These are phyloP conservation scores for Alternaria sp. DNA, from an alignment of 2,329 filamentous ascomycete species.

Conservation along the genomic window DNA sequence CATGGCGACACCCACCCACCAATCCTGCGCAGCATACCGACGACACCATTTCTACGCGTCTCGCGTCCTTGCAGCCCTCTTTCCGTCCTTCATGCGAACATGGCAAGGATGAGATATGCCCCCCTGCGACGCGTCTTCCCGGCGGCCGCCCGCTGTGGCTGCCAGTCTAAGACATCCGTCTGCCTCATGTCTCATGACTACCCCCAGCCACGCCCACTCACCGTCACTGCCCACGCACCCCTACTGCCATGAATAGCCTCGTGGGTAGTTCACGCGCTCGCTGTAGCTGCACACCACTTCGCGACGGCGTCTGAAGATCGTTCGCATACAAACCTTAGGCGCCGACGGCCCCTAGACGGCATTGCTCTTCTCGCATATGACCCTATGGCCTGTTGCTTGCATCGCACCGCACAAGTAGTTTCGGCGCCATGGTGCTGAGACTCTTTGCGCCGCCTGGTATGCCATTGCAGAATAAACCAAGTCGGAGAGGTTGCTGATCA, in stretches of 20 bases:
- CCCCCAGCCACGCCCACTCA: constrained; percentile 20
- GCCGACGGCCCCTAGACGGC: too few species aligned
- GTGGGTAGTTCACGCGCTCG: constrained; percentile 19
- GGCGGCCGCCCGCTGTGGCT: constrained; percentile 13
- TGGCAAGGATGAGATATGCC: constrained; percentile 3
- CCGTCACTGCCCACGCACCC: constrained; percentile 15
- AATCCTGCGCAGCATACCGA: not conserved
- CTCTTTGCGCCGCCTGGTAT: constrained; percentile 42
- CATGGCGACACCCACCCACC: not conserved
- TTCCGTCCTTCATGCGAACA: not conserved
- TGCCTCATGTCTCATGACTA: constrained; percentile 29
- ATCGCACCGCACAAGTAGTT: not conserved
- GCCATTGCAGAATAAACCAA: not conserved
- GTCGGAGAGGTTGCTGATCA: not conserved
- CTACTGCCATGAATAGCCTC: constrained; percentile 18
- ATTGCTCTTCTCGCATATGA: constrained; percentile 11
- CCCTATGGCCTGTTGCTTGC: constrained; percentile 7
- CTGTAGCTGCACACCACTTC: constrained; percentile 12
- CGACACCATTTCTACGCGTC: constrained; percentile 7
- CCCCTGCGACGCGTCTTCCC: constrained; percentile 16
- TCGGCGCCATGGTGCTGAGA: constrained; percentile 34
- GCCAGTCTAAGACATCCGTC: constrained; percentile 14
- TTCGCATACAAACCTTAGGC: constrained; percentile 3
- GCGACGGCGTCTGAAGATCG: not conserved
- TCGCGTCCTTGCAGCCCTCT: not conserved